Base-by-base conservation (phyloP, 352 stramenopile genomes). In the Plasmopara muralis region DNA sequence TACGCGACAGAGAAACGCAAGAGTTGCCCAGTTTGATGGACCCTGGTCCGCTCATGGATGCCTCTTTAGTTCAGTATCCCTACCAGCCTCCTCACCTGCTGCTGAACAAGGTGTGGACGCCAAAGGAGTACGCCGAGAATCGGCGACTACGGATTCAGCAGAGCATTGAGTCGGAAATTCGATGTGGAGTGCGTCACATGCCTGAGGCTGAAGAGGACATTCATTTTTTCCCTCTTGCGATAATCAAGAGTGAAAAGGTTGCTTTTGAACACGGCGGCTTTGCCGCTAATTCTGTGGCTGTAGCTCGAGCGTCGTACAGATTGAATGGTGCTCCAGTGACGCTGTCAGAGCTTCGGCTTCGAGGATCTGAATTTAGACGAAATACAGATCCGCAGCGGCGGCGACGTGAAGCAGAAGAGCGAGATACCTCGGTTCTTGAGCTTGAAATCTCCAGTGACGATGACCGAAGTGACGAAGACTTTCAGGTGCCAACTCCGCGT, bases 401-500 rank as follows among this genome's bases (percentile, higher is more conserved):
- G 33, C 53, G 71, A 6, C 67, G 60, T 47, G 66, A 64, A 35
- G 50, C 78, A 38, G 83, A 91, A 43, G 83, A 94, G 25, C 77
- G 83, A 12, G 83, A 94, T 46, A 92, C 78, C 2, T 92, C 83
- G 5, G 76, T 94, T 14, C 37, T 94, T 40, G 83, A 91, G 37
- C 63, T 89, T 41, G 81, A 88, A 43, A 90, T 94, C 43, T 91
- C 83, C 6, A 93, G 83, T 57, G 83, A 94, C 28, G 83, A 93
- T 37, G 85, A 95, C 58, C 76, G 62, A 33, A 87, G 70, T 50
- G 85, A 95, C 43, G 85, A 95, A 50, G 85, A 94, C 41, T 94
- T 94, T 50, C 75, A 90, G 39, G 79, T 70, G 0, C 74, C 74
- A 33, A 72, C 64, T 15, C 55, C 64, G 0, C 64, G 64, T 20